A percentile compares a stretch with the other conserved stretches of the same genome.
These are phyloP conservation scores for Mucor velutinosus DNA, from an alignment of 371 early-diverging fungal species.

Conservation along the genomic window DNA sequence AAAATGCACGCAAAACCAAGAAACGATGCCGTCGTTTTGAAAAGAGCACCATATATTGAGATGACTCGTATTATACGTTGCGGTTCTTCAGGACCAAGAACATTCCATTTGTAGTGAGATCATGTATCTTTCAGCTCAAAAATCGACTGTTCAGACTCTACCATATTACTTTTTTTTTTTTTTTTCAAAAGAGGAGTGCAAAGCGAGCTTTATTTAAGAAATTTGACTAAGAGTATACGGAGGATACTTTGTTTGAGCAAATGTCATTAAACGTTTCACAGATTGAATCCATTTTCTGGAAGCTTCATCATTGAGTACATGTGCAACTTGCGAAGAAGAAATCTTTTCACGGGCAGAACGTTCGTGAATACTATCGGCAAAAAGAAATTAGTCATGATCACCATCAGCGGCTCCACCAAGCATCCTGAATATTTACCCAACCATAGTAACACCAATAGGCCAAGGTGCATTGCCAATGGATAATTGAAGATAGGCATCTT, in stretches of 20 bases:
- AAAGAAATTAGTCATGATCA: not conserved
- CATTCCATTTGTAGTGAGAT: no score
- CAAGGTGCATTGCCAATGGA: slow-evolving; percentile 98
- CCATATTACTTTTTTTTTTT: no score
- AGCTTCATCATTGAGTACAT: slow-evolving; percentile 97
- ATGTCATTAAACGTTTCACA: slow-evolving; percentile 96
- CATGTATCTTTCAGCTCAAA: no score
- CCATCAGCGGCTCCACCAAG: not conserved
- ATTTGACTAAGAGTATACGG: slow-evolving; percentile 75
- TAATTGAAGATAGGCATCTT: slow-evolving; percentile 91
- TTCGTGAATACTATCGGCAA: slow-evolving; percentile 86
- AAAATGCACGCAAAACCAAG: no score
- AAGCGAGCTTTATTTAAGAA: slow-evolving; percentile 30
- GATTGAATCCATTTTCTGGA: slow-evolving; percentile 98
- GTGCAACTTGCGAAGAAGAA: slow-evolving; percentile 92
- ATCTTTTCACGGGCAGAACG: slow-evolving; percentile 97
- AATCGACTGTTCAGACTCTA: no score
- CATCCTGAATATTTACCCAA: slow-evolving; percentile 50
- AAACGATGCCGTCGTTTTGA: no score
- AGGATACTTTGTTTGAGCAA: slow-evolving; percentile 91
- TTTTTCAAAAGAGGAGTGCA: not conserved
- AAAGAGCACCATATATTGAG: no score
- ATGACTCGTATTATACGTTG: no score
- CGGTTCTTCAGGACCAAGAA: no score
- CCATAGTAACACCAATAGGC: slow-evolving; percentile 97